These are phyloP conservation scores for Fusarium sp. DNA, from an alignment of 2,329 filamentous ascomycete species.

Conservation along the genomic window DNA sequence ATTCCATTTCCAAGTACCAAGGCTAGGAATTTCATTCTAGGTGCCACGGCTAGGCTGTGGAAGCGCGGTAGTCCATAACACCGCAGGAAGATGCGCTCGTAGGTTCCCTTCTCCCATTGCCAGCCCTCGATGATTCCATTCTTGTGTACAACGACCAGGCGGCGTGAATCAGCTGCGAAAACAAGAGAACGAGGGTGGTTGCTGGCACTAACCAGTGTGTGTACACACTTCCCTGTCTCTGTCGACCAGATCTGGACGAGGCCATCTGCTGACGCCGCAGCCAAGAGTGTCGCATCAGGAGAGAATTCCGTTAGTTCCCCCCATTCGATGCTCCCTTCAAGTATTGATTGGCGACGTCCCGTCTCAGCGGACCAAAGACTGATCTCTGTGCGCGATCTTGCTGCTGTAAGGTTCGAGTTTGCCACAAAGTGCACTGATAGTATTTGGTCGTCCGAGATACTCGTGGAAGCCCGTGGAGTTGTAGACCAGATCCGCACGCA, in stretches of 20 bases:
- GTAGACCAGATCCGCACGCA: background rate
- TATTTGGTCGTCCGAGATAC: background rate
- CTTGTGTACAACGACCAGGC: background rate
- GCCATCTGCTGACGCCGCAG: background rate
- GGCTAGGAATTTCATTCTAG: background rate
- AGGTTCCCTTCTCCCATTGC: background rate
- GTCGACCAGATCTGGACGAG: background rate
- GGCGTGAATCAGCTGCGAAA: background rate
- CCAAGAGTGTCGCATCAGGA: background rate
- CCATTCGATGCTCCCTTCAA: background rate
- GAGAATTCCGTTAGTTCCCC: background rate
- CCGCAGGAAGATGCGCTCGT: background rate
- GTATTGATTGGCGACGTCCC: background rate
- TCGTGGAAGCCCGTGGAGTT: background rate
- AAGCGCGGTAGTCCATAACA: background rate
- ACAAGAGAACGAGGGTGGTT: background rate
- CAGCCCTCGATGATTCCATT: background rate
- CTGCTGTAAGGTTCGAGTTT: background rate
- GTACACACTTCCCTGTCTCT: background rate
- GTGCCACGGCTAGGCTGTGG: background rate
- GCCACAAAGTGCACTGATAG: background rate
- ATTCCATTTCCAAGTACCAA: background rate
- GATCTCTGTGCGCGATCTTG: background rate
- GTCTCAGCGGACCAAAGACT: background rate
- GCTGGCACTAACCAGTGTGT: background rate